Evolutionary conservation across 2,329 filamentous ascomycete species (phyloP).

Genomic region (Trichoderma afroharzianum): DNA sequence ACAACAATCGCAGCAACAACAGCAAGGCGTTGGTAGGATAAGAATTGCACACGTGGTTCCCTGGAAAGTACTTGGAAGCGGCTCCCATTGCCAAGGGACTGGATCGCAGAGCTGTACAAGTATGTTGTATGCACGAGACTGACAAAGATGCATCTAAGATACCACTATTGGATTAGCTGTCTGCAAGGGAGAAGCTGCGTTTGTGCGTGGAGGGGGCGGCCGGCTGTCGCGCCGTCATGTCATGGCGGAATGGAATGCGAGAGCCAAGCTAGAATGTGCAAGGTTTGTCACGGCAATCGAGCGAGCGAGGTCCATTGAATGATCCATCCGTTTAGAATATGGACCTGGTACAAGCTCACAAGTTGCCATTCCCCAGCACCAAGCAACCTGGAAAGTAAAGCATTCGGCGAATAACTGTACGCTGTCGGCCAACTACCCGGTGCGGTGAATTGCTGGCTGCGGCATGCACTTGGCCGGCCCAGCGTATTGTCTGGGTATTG

Average conservation of each 20-base stretch:
- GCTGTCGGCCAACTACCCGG: not conserved
- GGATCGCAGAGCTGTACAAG: not conserved
- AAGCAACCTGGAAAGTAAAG: not conserved
- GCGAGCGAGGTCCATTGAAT: not conserved
- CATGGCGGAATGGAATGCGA: conserved; percentile 3
- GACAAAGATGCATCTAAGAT: not conserved
- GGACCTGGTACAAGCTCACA: not conserved
- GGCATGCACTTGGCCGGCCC: not conserved
- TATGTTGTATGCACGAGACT: not conserved
- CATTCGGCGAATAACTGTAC: not conserved
- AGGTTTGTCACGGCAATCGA: not conserved
- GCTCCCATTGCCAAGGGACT: not conserved
- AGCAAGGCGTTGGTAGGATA: not conserved
- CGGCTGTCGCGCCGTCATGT: not conserved
- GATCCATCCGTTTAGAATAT: not conserved
- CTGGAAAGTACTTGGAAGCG: not conserved
- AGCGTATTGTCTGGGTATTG: conserved; percentile 16
- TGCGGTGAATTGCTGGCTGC: not conserved
- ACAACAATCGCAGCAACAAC: not conserved
- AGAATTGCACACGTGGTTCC: conserved; percentile 2
- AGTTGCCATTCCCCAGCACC: not conserved
- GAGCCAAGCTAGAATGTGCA: not conserved
- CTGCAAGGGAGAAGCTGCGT: not conserved
- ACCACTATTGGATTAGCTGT: not conserved
- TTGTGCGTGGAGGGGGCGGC: not conserved